Percentiles rank a stretch among this genome's conserved stretches.
phyloP scores from a whole-genome alignment of 768 basidiomycete species.

The Phaffia tasmanica region DNA sequence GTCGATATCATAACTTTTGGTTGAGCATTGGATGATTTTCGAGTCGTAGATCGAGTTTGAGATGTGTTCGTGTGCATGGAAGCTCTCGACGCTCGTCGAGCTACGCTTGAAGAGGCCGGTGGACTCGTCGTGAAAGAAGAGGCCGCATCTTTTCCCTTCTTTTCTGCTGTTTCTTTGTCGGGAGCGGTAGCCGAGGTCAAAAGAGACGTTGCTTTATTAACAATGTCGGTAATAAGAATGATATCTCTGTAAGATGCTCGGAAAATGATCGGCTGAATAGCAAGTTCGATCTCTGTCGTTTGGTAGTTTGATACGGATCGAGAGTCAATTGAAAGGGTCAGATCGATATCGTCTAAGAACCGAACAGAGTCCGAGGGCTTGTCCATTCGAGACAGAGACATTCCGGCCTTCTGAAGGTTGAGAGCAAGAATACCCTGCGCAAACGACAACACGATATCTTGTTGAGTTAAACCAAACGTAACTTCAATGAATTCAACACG shows the following conservation, averaged over 20 bases:
- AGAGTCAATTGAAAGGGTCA: constrained; percentile 76
- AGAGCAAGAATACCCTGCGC: constrained; percentile 66
- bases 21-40: constrained; percentile 25
- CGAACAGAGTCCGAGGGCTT: constrained; percentile 67
- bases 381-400: constrained; percentile 88
- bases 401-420: constrained; percentile 68
- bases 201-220: constrained; percentile 75
- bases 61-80: constrained; percentile 22
- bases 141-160: background rate
- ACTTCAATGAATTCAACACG: too few species aligned
- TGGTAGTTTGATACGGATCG: constrained; percentile 46
- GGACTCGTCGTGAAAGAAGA: constrained; percentile 13
- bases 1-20: constrained; percentile 55
- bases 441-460: background rate
- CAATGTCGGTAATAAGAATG: constrained; percentile 57
- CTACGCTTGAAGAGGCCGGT: constrained; percentile 28
- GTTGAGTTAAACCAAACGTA: too few species aligned
- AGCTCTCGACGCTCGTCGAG: constrained; percentile 23
- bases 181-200: constrained; percentile 41
- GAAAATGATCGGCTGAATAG: constrained; percentile 70
- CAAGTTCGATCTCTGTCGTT: constrained; percentile 72
- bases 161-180: constrained; percentile 12
- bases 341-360: constrained; percentile 83
- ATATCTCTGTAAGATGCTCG: constrained; percentile 94
- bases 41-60: background rate